Percentiles rank a stretch among this genome's conserved stretches.
These are phyloP conservation scores for Gryganskiella cystojenkinii DNA, from an alignment of 192 early-diverging fungal genomes.

Conservation along the genomic window DNA sequence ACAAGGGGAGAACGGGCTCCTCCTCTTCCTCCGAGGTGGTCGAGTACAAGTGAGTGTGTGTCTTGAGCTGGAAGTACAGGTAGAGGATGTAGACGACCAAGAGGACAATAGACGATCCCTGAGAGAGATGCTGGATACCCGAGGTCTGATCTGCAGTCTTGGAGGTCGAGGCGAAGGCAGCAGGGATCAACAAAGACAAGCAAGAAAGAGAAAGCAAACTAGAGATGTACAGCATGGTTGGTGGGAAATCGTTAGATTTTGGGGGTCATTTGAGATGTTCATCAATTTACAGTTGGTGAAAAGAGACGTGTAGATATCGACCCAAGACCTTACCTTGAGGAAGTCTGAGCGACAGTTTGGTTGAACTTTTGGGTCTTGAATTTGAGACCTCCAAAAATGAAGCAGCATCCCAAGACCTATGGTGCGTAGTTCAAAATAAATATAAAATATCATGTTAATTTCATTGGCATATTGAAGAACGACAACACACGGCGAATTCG, in stretches of 20 bases:
- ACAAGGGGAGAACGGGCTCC: constrained; percentile 63
- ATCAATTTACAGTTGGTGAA: too few species aligned
- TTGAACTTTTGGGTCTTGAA: constrained; percentile 79
- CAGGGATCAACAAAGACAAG: constrained; percentile 73
- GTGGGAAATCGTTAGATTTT: too few species aligned
- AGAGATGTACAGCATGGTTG: too few species aligned
- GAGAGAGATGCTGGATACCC: constrained; percentile 67
- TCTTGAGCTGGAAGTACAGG: constrained; percentile 81
- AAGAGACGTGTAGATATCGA: too few species aligned
- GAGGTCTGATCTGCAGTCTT: constrained; percentile 50
- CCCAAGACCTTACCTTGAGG: too few species aligned
- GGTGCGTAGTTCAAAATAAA: neutral
- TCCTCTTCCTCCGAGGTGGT: constrained; percentile 71
- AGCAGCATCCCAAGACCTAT: constrained; percentile 83
- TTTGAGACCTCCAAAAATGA: constrained; percentile 84
- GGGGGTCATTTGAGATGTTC: too few species aligned
- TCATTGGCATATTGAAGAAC: too few species aligned
- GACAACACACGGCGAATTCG: too few species aligned
- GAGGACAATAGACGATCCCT: constrained; percentile 75
- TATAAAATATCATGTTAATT: too few species aligned
- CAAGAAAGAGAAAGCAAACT: constrained; percentile 75
- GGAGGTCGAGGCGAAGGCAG: constrained; percentile 61
- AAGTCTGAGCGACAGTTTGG: constrained; percentile 76
- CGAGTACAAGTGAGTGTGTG: constrained; percentile 68
- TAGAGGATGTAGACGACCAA: constrained; percentile 74